These are phyloP conservation scores for Boletus barrowsii DNA, from an alignment of 768 basidiomycete genomes.

Conservation along the genomic window DNA sequence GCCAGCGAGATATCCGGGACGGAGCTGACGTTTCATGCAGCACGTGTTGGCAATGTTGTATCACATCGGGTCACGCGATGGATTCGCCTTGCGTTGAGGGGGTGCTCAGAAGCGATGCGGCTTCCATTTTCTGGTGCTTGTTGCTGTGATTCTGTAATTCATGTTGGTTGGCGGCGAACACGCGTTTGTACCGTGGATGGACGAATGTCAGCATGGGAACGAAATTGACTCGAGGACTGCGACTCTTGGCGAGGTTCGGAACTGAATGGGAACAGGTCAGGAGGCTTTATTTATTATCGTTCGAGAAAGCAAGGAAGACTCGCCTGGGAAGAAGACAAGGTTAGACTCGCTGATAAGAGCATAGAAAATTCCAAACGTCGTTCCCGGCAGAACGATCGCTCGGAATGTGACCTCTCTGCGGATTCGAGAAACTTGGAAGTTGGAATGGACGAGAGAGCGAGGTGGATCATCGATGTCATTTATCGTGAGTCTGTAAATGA, in stretches of 20 bases:
- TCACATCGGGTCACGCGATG: constrained; percentile 27
- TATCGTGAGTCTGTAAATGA: not conserved
- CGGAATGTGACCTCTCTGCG: not conserved
- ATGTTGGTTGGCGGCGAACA: constrained; percentile 16
- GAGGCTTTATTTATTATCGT: not conserved
- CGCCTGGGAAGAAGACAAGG: not conserved
- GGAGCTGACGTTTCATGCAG: constrained; percentile 24
- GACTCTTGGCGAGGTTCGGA: constrained; percentile 10
- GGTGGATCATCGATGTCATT: not conserved
- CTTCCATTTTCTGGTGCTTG: constrained; percentile 15
- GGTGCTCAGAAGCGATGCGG: constrained; percentile 25
- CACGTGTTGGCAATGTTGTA: constrained; percentile 30
- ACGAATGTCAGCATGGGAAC: not conserved
- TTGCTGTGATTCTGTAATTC: constrained; percentile 19
- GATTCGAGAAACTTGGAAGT: not conserved
- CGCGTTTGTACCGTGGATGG: constrained; percentile 18
- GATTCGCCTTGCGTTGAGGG: constrained; percentile 25
- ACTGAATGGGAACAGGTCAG: constrained; percentile 4
- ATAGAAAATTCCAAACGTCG: constrained; percentile 14
- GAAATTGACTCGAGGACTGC: not conserved
- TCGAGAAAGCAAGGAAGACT: constrained; percentile 13
- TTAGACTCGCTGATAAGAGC: constrained; percentile 12
- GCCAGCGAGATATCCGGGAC: constrained; percentile 25
- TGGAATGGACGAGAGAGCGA: not conserved
- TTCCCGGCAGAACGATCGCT: constrained; percentile 6